Conservation (phyloP, 2,329 filamentous ascomycete species). For the Cladorrhinum sp. region DNA sequence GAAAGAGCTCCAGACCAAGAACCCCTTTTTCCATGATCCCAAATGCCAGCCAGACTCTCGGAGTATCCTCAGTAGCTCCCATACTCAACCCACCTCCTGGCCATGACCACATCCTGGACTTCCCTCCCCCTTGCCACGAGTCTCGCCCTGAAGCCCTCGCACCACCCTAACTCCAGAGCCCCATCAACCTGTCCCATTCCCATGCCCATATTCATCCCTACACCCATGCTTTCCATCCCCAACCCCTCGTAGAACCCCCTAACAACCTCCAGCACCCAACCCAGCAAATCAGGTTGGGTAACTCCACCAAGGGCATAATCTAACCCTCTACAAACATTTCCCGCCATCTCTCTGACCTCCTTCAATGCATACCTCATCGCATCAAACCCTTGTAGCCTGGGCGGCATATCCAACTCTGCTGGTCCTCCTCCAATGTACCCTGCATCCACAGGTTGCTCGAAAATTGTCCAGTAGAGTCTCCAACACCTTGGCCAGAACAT, state of each 20-base stretch:
- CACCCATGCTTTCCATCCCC: neutral
- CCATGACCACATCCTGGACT: conserved; percentile 39
- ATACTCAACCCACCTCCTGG: conserved; percentile 37
- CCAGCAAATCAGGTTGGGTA: conserved; percentile 46
- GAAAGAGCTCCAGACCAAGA: no score
- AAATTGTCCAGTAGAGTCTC: conserved; percentile 42
- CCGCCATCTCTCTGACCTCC: conserved; percentile 44
- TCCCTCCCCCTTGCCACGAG: conserved; percentile 41
- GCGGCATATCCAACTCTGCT: conserved; percentile 31
- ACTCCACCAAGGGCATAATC: conserved; percentile 45
- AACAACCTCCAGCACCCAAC: conserved; percentile 42
- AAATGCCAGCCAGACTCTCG: no score
- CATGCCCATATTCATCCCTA: neutral
- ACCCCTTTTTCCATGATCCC: no score
- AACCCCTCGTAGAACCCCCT: conserved; percentile 38
- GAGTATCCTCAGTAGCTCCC: neutral
- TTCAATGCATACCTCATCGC: conserved; percentile 39
- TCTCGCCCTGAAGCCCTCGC: conserved; percentile 42
- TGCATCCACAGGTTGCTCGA: conserved; percentile 42
- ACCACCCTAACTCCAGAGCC: conserved; percentile 47
- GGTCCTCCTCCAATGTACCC: conserved; percentile 35
- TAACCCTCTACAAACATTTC: conserved; percentile 49
- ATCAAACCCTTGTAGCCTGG: conserved; percentile 39
- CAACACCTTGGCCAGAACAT: conserved; percentile 49
- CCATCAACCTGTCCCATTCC: conserved; percentile 13